phyloP scores from a whole-genome alignment of 192 early-diverging fungal species.

The Coemansia sp. region DNA sequence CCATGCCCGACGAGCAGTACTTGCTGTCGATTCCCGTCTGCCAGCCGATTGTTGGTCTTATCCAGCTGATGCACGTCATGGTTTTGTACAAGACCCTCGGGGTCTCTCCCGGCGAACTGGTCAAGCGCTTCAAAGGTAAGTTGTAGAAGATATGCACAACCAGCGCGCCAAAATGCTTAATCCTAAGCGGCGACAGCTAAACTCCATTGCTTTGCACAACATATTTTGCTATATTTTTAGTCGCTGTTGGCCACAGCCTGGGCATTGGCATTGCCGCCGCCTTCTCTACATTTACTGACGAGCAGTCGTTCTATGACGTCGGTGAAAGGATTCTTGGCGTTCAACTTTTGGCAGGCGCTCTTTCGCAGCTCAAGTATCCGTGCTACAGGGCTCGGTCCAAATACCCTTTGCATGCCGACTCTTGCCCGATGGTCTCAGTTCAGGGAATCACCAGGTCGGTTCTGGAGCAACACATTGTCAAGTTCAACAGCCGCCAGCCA shows the following conservation, averaged over 20 bases:
- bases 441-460: constrained; percentile 13
- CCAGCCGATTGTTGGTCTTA: constrained; percentile 85
- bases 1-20: constrained; percentile 72
- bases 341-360: constrained; percentile 81
- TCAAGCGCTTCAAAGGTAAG: constrained; percentile 37
- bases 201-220: background rate
- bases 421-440: constrained; percentile 13
- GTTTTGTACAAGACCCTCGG: constrained; percentile 67
- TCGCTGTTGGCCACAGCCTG: constrained; percentile 84
- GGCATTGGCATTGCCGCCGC: constrained; percentile 88
- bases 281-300: constrained; percentile 76
- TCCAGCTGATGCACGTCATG: constrained; percentile 84
- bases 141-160: background rate
- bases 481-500: constrained; percentile 16
- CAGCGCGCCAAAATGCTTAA: background rate
- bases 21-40: constrained; percentile 76
- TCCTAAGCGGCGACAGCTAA: background rate
- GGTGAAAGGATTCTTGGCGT: constrained; percentile 81
- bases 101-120: constrained; percentile 57
- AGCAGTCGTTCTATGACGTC: constrained; percentile 77
- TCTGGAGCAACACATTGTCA: constrained; percentile 4
- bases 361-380: constrained; percentile 67
- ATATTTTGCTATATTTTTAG: constrained; percentile 15
- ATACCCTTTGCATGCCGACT: too few species aligned
- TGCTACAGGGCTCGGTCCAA: background rate